Base-by-base conservation (phyloP, 1,139 yeast species). In the Arxiozyma slooffiae region DNA sequence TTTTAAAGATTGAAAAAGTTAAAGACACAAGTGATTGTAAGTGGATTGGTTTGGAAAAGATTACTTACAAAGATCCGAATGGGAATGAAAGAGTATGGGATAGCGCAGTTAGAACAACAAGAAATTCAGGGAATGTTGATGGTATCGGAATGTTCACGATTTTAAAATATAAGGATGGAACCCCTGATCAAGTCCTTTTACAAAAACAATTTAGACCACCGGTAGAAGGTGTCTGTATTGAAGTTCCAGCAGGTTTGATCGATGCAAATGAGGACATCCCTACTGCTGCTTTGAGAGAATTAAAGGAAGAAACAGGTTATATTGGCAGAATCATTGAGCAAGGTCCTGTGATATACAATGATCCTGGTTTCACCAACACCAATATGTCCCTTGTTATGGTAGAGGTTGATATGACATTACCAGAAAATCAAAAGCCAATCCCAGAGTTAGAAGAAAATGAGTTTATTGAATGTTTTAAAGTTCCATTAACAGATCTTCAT, bases 181-280 rank as follows among this genome's bases (percentile, higher is more conserved):
- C 75, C 34, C 76, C 82, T 6, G 80, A 81, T 58, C 66, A 63
- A 39, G 71, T 90, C 41, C 77, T 90, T 2, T 72, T 90, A 36
- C 92, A 87, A 60, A 86, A 85, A 64, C 97, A 90, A 65, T 90
- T 85, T 69, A 76, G 98, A 51, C 96, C 97, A 1, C 97, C 98
- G 1, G 85, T 85, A 9, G 82, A 78, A 51, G 89, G 88, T 24
- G 88, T 90, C 2, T 85, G 92, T 62, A 81, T 92, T 56, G 98
- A 92, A 67, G 76, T 90, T 60, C 98, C 98, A 0, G 98, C 98
- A 0, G 98, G 98, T 0, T 72, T 92, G 53, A 77, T 92, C 44
- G 98, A 92, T 66, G 88, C 94, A 1, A 76, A 79, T 48, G 98
- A 92, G 64, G 67, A 83, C 1, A 70, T 88, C 40, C 89, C 82